Base-by-base conservation (phyloP, 306 rosid species). In the Mimosa bimucronata region DNA sequence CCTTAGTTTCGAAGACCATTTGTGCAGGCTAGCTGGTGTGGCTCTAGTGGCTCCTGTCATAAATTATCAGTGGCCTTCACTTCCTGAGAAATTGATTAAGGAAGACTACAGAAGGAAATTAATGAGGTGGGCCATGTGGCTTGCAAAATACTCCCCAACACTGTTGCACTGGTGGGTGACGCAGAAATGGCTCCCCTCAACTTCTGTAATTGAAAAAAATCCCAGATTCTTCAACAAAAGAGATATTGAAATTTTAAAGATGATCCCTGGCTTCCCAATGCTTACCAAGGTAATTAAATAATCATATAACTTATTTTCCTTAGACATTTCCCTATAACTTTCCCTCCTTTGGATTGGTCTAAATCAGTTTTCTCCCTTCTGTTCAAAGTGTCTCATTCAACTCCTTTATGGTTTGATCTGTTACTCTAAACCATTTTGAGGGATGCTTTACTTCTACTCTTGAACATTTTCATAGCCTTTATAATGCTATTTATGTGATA, bases 121-220 rank as follows among this genome's bases (percentile, higher is more conserved):
- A 16, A 57, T 91, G 68, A 55, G 74, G 37, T 84, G 87, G 66
- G 75, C 88, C 37, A 60, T 90, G 23, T 86, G 91, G 90, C 60
- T 94, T 73, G 94, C 98, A 62, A 86, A 83, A 2, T 85, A 83
- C 84, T 84, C 80, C 40, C 97, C 98, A 7, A 86, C 80, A 18
- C 79, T 94, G 0, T 77, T 94, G 69, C 87, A 86, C 42, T 94
- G 98, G 98, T 90, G 93, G 97, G 91, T 86, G 21, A 86, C 90
- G 77, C 98, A 88, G 71, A 94, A 90, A 73, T 94, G 97, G 97
- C 88, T 94, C 71, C 98, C 98, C 83, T 90, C 98, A 73, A 88
- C 91, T 89, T 90, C 97, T 79, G 97, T 89, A 75, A 73, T 90
- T 78, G 94, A 91, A 80, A 86, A 84, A 82, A 92, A 88, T 66